A percentile compares a stretch with the other conserved stretches of the same genome.
Evolutionary conservation across 768 basidiomycete species (phyloP).

Genomic region (Lactifluus piperatus): DNA sequence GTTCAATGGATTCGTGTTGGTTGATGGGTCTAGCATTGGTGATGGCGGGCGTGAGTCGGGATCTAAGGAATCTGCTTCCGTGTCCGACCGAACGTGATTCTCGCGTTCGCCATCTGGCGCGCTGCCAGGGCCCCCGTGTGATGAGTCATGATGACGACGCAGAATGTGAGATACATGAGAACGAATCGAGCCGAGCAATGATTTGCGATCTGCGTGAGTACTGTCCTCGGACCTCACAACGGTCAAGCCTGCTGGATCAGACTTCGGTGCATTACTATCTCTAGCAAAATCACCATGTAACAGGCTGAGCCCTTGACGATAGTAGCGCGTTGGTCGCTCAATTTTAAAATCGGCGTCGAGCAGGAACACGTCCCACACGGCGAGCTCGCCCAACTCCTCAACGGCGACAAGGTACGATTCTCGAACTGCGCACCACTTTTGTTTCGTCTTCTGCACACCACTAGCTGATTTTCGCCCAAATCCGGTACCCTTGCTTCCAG

Average conservation of each 20-base stretch:
- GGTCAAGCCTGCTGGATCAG: background rate
- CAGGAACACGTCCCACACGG: constrained; percentile 90
- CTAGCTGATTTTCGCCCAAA: constrained; percentile 60
- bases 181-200: constrained; percentile 38
- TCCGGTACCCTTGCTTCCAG: constrained; percentile 41
- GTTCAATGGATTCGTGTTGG: constrained; percentile 52
- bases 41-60: constrained; percentile 31
- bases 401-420: constrained; percentile 87
- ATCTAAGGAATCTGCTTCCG: constrained; percentile 15
- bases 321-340: constrained; percentile 82
- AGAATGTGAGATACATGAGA: constrained; percentile 26
- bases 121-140: constrained; percentile 1
- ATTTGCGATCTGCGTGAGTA: constrained; percentile 24
- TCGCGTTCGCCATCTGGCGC: background rate
- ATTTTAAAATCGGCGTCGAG: constrained; percentile 85
- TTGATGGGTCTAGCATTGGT: constrained; percentile 75
- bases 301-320: constrained; percentile 75
- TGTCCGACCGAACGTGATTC: constrained; percentile 11
- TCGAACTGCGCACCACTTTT: constrained; percentile 85
- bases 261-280: background rate
- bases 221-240: constrained; percentile 21
- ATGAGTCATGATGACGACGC: background rate
- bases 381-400: constrained; percentile 82
- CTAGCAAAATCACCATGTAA: constrained; percentile 34
- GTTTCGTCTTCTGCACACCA: constrained; percentile 52